Conservation (phyloP, 2,329 filamentous ascomycete genomes). For the Fusarium torulosum region DNA sequence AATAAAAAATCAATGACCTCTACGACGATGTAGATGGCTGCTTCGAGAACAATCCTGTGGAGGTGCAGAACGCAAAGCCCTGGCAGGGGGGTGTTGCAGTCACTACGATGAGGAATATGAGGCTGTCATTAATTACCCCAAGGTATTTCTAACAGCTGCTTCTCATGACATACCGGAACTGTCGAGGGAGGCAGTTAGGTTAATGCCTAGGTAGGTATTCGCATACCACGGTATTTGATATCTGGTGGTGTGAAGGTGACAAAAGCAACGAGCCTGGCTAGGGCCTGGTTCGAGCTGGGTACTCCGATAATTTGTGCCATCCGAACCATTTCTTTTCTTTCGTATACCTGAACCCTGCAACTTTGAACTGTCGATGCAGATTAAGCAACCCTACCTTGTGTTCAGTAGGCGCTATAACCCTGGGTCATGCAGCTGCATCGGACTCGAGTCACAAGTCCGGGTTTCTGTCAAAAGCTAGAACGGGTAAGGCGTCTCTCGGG, state of each 20-base stretch:
- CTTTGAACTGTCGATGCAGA: background rate
- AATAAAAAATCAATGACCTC: background rate
- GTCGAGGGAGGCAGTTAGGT: background rate
- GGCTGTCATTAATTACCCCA: conserved; percentile 8
- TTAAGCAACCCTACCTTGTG: background rate
- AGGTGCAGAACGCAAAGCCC: conserved; percentile 10
- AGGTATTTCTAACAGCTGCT: background rate
- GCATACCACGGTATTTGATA: background rate
- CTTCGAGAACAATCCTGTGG: background rate
- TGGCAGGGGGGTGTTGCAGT: background rate
- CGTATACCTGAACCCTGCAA: background rate
- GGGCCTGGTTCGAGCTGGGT: background rate
- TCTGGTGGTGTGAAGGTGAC: background rate
- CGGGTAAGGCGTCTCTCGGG: conserved; percentile 37
- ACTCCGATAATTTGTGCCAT: background rate
- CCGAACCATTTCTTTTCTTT: background rate
- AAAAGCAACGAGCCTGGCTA: background rate
- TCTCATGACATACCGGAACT: background rate
- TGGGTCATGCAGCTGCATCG: conserved; percentile 12
- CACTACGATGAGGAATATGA: conserved; percentile 3
- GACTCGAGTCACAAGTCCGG: conserved; percentile 12
- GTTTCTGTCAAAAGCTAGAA: conserved; percentile 10
- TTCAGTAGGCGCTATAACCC: background rate
- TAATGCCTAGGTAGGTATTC: background rate
- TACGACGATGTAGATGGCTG: background rate